These are phyloP conservation scores for Dendrobium officinale DNA, from an alignment of 106 monocot species.

Conservation along the genomic window DNA sequence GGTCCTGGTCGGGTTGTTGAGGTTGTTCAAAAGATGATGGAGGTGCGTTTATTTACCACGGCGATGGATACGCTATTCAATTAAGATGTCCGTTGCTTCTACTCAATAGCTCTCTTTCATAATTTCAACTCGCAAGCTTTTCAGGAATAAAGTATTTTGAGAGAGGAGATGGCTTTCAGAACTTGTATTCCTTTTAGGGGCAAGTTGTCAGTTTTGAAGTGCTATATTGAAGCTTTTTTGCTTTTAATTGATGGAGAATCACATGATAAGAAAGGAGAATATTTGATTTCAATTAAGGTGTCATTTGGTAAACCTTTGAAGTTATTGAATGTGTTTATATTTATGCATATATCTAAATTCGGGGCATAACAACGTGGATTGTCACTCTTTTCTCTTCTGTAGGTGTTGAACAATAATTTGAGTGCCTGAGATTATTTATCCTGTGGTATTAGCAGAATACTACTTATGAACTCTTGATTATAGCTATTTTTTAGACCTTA, in stretches of 20 bases:
- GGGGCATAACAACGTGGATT: neutral
- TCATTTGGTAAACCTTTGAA: neutral
- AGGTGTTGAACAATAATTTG: neutral
- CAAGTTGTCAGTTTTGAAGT: neutral
- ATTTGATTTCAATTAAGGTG: neutral
- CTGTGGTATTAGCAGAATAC: neutral
- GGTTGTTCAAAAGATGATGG: neutral
- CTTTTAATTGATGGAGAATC: neutral
- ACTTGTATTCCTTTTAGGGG: neutral
- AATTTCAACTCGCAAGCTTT: neutral
- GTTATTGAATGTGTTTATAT: neutral
- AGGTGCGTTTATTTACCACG: too few relatives aligned
- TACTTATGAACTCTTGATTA: neutral
- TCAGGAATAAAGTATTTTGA: neutral
- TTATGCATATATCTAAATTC: neutral
- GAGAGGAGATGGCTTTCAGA: neutral
- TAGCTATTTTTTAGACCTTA: neutral
- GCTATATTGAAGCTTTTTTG: too few relatives aligned
- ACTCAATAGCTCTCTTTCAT: too few relatives aligned
- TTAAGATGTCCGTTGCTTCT: too few relatives aligned
- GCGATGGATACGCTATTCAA: too few relatives aligned
- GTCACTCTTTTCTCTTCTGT: neutral
- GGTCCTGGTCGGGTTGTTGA: neutral
- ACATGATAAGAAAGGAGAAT: neutral
- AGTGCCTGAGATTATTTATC: neutral